Conservation (phyloP, 805 yeast genomes). For the Zygosaccharomyces pseudorouxii region DNA sequence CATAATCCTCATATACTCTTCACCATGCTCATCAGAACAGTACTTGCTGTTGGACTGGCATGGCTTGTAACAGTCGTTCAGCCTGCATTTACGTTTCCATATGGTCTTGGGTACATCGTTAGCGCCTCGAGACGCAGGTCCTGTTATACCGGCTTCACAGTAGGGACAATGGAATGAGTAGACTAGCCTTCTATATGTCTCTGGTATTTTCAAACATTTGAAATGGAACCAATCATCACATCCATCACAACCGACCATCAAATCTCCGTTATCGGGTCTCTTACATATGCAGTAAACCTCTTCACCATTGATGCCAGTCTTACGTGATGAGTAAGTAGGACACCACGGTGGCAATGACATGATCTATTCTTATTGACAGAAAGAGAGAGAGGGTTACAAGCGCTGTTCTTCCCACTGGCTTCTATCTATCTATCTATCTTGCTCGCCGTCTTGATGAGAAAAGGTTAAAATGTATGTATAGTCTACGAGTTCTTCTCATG, state of each 20-base stretch:
- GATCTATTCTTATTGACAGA: neutral
- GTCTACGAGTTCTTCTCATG: too few relatives aligned
- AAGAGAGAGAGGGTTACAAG: neutral
- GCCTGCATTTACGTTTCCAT: constrained; percentile 76
- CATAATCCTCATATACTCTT: constrained; percentile 17
- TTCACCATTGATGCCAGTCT: constrained; percentile 39
- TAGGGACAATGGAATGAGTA: constrained; percentile 66
- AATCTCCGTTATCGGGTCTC: constrained; percentile 67
- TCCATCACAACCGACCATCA: constrained; percentile 93
- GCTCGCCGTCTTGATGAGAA: neutral
- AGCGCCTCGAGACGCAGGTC: constrained; percentile 25
- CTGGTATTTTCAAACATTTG: constrained; percentile 60
- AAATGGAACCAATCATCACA: constrained; percentile 96
- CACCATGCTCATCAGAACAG: constrained; percentile 72
- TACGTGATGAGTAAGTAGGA: constrained; percentile 26
- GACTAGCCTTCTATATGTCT: constrained; percentile 50
- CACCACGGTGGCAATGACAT: constrained; percentile 32
- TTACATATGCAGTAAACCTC: constrained; percentile 76
- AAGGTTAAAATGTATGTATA: too few relatives aligned
- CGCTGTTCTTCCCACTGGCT: neutral
- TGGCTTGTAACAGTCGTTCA: constrained; percentile 45
- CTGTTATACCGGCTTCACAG: constrained; percentile 48
- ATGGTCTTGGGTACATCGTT: constrained; percentile 43
- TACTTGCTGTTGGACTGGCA: constrained; percentile 52
- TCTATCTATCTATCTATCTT: too few relatives aligned